Base-by-base conservation (phyloP, 371 early-diverging fungal species). In the Nematocida displodere region DNA sequence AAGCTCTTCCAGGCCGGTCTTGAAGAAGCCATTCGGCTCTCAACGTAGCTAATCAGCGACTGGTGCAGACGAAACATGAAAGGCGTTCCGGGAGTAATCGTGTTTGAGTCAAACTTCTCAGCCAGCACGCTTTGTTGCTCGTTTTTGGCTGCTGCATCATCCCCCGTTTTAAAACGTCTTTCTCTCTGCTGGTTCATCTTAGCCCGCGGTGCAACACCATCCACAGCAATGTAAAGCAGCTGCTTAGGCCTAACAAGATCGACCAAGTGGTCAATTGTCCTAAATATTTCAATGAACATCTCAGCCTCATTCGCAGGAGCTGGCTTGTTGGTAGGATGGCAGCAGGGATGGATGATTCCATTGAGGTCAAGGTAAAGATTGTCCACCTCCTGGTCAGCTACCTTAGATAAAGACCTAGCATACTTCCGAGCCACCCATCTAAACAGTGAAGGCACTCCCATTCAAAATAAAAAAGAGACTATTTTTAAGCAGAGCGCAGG, bases 161-260 rank as follows among this genome's bases (percentile, higher is more conserved):
- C 89, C 11, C 94, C 89, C 3, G 93, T 87, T 59, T 93, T 87
- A 86, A 94, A 99, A 79, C 99, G 90, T 67, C 99, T 89, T 22
- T 92, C 89, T 39, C 99, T 87, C 80, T 99, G 98, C 82, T 99
- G 96, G 81, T 95, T 95, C 91, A 97, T 93, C 82, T 99, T 99
- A 22, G 97, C 97, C 47, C 95, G 88, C 26, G 99, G 99, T 0
- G 99, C 99, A 15, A 97, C 97, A 42, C 99, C 97, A 82, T 99
- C 98, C 86, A 87, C 90, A 42, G 95, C 94, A 88, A 97, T 91
- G 85, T 91, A 96, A 22, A 97, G 85, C 39, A 97, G 81, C 83
- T 92, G 92, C 67, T 90, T 86, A 13, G 99, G 99, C 36, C 91
- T 86, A 54, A 92, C 86, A 86, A 90, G 92, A 66, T 85, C 86